Evolutionary conservation across 805 yeast species (phyloP).

Genomic region (Metschnikowia continentalis): DNA sequence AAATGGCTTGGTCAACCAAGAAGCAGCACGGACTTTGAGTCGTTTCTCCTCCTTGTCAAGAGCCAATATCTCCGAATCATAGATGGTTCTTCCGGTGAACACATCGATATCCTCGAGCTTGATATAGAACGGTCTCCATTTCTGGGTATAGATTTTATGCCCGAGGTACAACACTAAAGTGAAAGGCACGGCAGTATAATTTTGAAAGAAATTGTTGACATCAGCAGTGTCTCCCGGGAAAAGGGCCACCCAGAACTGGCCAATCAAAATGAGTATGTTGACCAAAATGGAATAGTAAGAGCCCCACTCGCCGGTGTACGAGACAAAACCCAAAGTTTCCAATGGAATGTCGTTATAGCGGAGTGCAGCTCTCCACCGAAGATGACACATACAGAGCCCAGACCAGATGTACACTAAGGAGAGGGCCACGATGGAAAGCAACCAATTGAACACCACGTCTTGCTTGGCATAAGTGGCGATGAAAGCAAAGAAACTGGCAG

Average conservation of each 20-base stretch:
- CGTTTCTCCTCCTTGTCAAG: conserved; percentile 21
- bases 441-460: conserved; percentile 28
- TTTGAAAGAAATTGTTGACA: conserved; percentile 26
- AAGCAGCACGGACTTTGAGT: conserved; percentile 11
- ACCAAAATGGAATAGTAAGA: conserved; percentile 30
- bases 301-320: conserved; percentile 40
- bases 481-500: conserved; percentile 21
- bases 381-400: conserved; percentile 24
- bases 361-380: conserved; percentile 28
- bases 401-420: conserved; percentile 25
- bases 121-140: conserved; percentile 21
- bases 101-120: conserved; percentile 22
- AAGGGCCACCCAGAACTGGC: conserved; percentile 43
- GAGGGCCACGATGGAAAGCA: conserved; percentile 26
- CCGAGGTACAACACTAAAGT: conserved; percentile 20
- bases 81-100: conserved; percentile 18
- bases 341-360: conserved; percentile 18
- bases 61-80: conserved; percentile 22
- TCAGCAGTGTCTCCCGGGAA: conserved; percentile 28
- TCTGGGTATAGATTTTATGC: conserved; percentile 19
- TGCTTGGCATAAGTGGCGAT: conserved; percentile 30
- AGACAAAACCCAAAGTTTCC: conserved; percentile 22
- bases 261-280: conserved; percentile 34
- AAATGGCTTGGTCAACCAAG: conserved; percentile 13
- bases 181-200: conserved; percentile 23